phyloP scores from a whole-genome alignment of 1,139 yeast species.

The Zygoascus hellenicus region DNA sequence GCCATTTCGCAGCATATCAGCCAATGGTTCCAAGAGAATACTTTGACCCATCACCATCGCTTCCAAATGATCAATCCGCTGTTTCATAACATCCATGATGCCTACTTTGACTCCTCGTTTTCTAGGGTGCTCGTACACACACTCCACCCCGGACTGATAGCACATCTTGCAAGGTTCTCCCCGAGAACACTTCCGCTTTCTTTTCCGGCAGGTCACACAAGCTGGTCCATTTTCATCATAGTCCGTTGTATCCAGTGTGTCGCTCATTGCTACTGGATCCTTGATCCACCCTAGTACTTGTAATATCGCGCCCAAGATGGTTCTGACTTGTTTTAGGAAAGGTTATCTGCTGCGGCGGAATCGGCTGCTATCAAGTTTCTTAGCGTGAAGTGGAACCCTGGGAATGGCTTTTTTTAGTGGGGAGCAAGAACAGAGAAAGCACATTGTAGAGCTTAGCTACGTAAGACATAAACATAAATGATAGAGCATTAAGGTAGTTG shows the following conservation, averaged over 20 bases:
- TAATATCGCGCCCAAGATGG: no score
- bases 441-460: no score
- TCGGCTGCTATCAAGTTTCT: no score
- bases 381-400: no score
- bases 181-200: slow-evolving; percentile 21
- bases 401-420: no score
- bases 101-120: slow-evolving; percentile 15
- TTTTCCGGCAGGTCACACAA: slow-evolving; percentile 19
- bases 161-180: slow-evolving; percentile 21
- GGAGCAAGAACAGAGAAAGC: no score
- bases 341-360: no score
- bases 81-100: slow-evolving; percentile 8
- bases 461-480: no score
- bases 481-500: no score
- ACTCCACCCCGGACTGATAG: slow-evolving; percentile 12
- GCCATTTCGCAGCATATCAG: neutral
- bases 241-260: neutral
- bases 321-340: no score
- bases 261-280: neutral
- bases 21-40: slow-evolving; percentile 8
- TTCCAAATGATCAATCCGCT: slow-evolving; percentile 14
- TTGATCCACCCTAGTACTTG: neutral
- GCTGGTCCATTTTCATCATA: slow-evolving; percentile 11
- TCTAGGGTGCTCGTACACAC: slow-evolving; percentile 14
- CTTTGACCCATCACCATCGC: slow-evolving; percentile 15